Base-by-base conservation (phyloP, 1,139 yeast species). In the Kurtzmaniella quercitrusa region DNA sequence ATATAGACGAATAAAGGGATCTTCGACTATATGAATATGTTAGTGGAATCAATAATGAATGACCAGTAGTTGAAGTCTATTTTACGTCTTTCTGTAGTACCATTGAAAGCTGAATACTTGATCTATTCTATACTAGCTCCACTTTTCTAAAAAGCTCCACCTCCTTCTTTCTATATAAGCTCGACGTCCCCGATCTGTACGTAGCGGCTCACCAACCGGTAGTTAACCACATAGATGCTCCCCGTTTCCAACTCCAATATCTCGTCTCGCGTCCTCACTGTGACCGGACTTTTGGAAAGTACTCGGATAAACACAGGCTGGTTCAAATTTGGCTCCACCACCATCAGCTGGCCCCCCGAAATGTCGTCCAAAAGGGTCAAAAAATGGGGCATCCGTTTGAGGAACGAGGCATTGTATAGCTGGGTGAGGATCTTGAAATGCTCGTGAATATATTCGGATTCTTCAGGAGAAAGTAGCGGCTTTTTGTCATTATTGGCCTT, bases 191-290 rank as follows among this genome's bases (percentile, higher is more conserved):
- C 79, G 10, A 66, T 50, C 34, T 62, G 63, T 15, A 77, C 51
- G 49, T 67, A 70, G 37, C 46, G 51, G 44, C 63, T 60, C 10
- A 85, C 68, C 5, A 80, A 75, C 18, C 73, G 72, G 63, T 88
- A 91, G 46, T 88, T 73, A 58, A 88, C 74, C 38, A 87, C 89
- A 56, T 87, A 89, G 10, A 90, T 80, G 34, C 91, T 88, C n/a
- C 79, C 81, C 16, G 68, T 62, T 7, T 68, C 74, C 48, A 90
- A 68, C 41, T 82, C 86, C 11, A 90, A 70, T 45, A 75, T 81
- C 50, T 87, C 95, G 9, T 64, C 76, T 11, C 62, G 57, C 7
- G 68, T 69, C 3, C 51, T 46, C 1, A 70, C 48, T 2, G 54
- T 50, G 5, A 70, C 61, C 4, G 70, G 62, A 3, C 50, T 48